phyloP scores from a whole-genome alignment of 495 filamentous ascomycete species.

The Xylaria acuta region DNA sequence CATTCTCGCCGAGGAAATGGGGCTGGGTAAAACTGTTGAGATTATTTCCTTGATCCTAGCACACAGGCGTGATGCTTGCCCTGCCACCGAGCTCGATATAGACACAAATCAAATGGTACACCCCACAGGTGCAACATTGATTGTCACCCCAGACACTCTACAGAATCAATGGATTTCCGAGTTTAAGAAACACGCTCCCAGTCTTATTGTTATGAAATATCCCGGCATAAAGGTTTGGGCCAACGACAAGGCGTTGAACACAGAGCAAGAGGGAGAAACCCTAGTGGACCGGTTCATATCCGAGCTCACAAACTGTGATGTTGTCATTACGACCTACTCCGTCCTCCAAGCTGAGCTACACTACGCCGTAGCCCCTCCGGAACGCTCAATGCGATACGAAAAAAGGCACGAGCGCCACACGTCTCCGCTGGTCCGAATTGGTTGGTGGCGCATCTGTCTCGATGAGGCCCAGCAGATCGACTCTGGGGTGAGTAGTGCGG shows the following conservation, averaged over 20 bases:
- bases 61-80: conserved; percentile 52
- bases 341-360: conserved; percentile 80
- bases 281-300: conserved; percentile 49
- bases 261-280: neutral
- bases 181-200: conserved; percentile 65
- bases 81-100: conserved; percentile 30
- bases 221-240: conserved; percentile 53
- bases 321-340: conserved; percentile 87
- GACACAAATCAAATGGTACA: conserved; percentile 47
- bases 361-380: conserved; percentile 67
- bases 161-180: conserved; percentile 89
- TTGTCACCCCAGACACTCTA: conserved; percentile 83
- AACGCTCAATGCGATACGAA: conserved; percentile 68
- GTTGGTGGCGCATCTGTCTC: conserved; percentile 92
- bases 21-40: conserved; percentile 93
- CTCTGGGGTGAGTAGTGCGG: conserved; percentile 81
- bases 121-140: conserved; percentile 72
- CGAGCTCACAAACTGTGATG: conserved; percentile 65
- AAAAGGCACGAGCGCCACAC: conserved; percentile 70
- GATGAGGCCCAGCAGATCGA: conserved; percentile 98
- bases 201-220: conserved; percentile 48
- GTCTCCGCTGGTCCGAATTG: conserved; percentile 78
- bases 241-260: conserved; percentile 24
- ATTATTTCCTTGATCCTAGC: conserved; percentile 76
- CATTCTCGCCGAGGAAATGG: conserved; percentile 94